Conservation (phyloP, 257 asterid genomes). For the Solanum pinnatisectum region DNA sequence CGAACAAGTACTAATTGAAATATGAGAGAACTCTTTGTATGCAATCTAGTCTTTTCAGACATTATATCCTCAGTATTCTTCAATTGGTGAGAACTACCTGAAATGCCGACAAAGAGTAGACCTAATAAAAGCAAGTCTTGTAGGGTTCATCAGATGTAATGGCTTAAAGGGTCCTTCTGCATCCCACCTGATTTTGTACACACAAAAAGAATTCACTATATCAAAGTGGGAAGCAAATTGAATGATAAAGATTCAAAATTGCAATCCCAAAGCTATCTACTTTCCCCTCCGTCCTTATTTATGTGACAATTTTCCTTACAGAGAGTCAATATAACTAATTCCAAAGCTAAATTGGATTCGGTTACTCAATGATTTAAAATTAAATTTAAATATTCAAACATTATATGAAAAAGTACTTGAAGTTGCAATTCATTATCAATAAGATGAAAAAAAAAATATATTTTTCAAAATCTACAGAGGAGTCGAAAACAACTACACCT, state of each 20-base stretch:
- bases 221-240: not conserved
- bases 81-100: slow-evolving; percentile 35
- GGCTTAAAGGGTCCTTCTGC: slow-evolving; percentile 96
- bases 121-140: slow-evolving; percentile 93
- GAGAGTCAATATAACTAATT: not conserved
- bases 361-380: not conserved
- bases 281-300: not conserved
- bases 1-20: not conserved
- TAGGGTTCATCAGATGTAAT: slow-evolving; percentile 81
- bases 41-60: not conserved
- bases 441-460: too few relatives aligned
- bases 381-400: not conserved
- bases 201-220: not conserved
- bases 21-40: not conserved
- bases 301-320: not conserved
- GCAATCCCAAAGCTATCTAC: not conserved
- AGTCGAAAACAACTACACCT: not conserved
- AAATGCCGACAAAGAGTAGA: slow-evolving; percentile 90
- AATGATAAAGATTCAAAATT: not conserved
- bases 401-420: too few relatives aligned
- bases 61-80: not conserved
- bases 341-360: not conserved
- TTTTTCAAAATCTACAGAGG: too few relatives aligned
- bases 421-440: too few relatives aligned
- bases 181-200: slow-evolving; percentile 60